Evolutionary conservation across 495 filamentous ascomycete species (phyloP).

Genomic region (Venustampulla echinocandica): DNA sequence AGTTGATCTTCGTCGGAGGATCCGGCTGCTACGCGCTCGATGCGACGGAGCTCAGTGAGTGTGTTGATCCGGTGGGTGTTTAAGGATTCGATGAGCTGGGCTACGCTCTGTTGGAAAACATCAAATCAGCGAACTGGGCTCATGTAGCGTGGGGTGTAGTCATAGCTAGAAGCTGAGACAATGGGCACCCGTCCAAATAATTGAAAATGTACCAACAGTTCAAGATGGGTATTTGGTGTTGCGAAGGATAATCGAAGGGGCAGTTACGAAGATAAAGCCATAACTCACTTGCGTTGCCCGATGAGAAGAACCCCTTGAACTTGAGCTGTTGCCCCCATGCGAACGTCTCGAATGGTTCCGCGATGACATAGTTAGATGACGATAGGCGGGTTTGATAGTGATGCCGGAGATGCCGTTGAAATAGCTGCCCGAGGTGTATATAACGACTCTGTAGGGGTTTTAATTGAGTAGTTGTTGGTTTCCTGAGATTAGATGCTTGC

Average conservation of each 20-base stretch:
- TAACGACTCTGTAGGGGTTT: not conserved
- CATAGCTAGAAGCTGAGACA: not conserved
- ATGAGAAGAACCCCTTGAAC: not conserved
- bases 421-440: not conserved
- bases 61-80: conserved; percentile 62
- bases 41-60: conserved; percentile 62
- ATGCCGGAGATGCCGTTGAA: not conserved
- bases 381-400: not conserved
- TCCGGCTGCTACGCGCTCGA: conserved; percentile 55
- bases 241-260: not conserved
- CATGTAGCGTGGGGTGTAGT: not conserved
- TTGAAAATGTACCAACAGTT: not conserved
- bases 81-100: conserved; percentile 42
- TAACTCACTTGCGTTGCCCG: conserved; percentile 3
- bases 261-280: conserved; percentile 1
- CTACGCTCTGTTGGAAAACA: conserved; percentile 12
- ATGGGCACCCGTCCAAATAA: not conserved
- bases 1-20: conserved; percentile 49
- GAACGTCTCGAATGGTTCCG: conserved; percentile 1
- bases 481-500: too few species aligned
- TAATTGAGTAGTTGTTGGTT: too few species aligned
- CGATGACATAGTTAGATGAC: not conserved
- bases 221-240: not conserved
- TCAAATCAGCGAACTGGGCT: not conserved
- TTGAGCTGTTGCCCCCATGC: not conserved